Percentiles rank a stretch among this genome's conserved stretches.
Evolutionary conservation across 257 asterid species (phyloP).

Genomic region (Phtheirospermum japonicum): DNA sequence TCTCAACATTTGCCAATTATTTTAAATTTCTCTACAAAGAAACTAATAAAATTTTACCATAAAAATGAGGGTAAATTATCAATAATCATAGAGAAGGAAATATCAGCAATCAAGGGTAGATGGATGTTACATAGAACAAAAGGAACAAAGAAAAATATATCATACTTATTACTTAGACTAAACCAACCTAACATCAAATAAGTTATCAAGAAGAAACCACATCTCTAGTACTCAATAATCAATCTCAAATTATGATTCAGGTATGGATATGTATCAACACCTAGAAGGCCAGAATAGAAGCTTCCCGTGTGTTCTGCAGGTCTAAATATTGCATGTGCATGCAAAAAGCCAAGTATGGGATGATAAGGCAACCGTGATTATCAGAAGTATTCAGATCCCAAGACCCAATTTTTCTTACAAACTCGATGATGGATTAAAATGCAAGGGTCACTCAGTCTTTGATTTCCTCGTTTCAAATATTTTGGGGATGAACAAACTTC

Average conservation of each 20-base stretch:
- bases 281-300: too few species aligned
- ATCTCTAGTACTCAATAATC: too few species aligned
- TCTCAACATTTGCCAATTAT: conserved; percentile 2
- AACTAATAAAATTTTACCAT: neutral
- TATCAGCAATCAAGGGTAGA: neutral
- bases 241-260: too few species aligned
- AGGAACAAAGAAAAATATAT: too few species aligned
- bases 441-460: neutral
- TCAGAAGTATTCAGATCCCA: neutral
- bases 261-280: too few species aligned
- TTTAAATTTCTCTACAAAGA: neutral
- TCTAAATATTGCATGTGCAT: neutral
- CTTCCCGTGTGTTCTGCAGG: too few species aligned
- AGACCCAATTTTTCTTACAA: too few species aligned
- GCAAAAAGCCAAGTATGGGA: neutral
- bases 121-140: neutral
- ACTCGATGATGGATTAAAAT: neutral
- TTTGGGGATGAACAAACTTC: neutral
- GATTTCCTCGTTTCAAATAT: neutral
- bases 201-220: too few species aligned
- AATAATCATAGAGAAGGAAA: neutral
- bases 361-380: neutral
- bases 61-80: neutral
- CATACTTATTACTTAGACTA: too few species aligned
- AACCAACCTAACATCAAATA: too few species aligned